A percentile compares a stretch with the other conserved stretches of the same genome.
These are phyloP conservation scores for Pleurotus tuoliensis DNA, from an alignment of 768 basidiomycete genomes.

Conservation along the genomic window DNA sequence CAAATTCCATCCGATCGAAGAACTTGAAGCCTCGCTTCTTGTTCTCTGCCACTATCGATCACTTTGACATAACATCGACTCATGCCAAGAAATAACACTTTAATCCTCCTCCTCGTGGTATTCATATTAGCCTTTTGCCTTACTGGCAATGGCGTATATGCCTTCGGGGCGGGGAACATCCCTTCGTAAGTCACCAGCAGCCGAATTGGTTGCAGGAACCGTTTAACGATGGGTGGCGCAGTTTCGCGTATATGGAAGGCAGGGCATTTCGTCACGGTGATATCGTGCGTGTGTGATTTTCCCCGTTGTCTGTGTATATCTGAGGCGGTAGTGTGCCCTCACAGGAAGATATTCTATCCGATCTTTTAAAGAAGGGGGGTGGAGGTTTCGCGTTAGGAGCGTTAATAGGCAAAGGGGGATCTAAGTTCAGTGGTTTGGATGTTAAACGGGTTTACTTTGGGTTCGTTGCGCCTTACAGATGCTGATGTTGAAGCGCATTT, in stretches of 20 bases:
- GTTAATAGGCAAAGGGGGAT: slow-evolving; percentile 52
- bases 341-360: slow-evolving; percentile 69
- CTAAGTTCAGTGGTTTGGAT: slow-evolving; percentile 76
- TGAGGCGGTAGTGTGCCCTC: not conserved
- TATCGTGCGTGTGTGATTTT: slow-evolving; percentile 46
- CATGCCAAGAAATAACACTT: slow-evolving; percentile 31
- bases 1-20: not conserved
- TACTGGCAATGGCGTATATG: slow-evolving; percentile 55
- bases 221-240: slow-evolving; percentile 22
- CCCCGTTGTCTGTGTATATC: slow-evolving; percentile 18
- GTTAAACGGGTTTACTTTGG: slow-evolving; percentile 84
- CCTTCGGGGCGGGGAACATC: slow-evolving; percentile 86
- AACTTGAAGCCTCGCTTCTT: not conserved
- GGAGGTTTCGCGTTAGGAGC: slow-evolving; percentile 58
- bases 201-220: not conserved
- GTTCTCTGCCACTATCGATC: not conserved
- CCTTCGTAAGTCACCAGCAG: slow-evolving; percentile 29
- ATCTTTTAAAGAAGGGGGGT: slow-evolving; percentile 51
- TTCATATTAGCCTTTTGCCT: slow-evolving; percentile 54
- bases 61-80: not conserved
- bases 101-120: slow-evolving; percentile 40
- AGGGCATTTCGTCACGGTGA: slow-evolving; percentile 87
- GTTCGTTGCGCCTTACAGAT: slow-evolving; percentile 30
- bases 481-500: not conserved
- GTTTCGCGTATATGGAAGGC: slow-evolving; percentile 84